Base-by-base conservation (phyloP, 257 asterid species). In the Thymus quinquecostatus region DNA sequence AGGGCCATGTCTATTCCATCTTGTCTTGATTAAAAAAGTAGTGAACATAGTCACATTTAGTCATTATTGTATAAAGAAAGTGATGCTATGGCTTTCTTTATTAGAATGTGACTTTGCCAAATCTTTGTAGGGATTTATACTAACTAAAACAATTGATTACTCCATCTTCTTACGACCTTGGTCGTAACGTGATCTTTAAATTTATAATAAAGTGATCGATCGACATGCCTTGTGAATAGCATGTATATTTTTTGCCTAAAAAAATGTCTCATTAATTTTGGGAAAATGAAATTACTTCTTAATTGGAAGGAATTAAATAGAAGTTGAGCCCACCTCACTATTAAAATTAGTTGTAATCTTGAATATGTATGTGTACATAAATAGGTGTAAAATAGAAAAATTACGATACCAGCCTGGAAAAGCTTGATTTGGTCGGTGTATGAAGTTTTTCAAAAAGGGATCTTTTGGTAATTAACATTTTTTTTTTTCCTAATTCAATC, bases 401-500 rank as follows among this genome's bases (percentile, higher is more conserved):
- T 6, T 60, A 58, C 60, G 71, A n/a, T 49, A 54, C 56, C 82
- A 80, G 81, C 41, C 77, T 80, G 75, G 73, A 65, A 77, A 80
- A 73, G 75, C 72, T 73, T 64, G 65, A 73, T 69, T 72, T 66
- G 61, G 76, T 61, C 80, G 75, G 82, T 69, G 54, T n/a, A 1
- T 28, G 10, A 30, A 64, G 32, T 55, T 72, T 48, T 57, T 55
- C 68, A 45, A 70, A 64, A 66, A 21, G 21, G 45, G 5, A 3
- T 33, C 32, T 54, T 68, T 70, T 56, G 29, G 8, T 14, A 64
- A 36, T 64, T 64, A 14, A 59, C 3, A 4, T 21, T 21, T 21
- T 21, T 21, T 21, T 21, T 48, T 68, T 57, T 49, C 21, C 10
- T 53, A 12, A 61, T 61, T 55, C n/a, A 14, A 47, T 33, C 14